phyloP scores from a whole-genome alignment of 192 early-diverging fungal genomes.

The Coemansia javaensis region DNA sequence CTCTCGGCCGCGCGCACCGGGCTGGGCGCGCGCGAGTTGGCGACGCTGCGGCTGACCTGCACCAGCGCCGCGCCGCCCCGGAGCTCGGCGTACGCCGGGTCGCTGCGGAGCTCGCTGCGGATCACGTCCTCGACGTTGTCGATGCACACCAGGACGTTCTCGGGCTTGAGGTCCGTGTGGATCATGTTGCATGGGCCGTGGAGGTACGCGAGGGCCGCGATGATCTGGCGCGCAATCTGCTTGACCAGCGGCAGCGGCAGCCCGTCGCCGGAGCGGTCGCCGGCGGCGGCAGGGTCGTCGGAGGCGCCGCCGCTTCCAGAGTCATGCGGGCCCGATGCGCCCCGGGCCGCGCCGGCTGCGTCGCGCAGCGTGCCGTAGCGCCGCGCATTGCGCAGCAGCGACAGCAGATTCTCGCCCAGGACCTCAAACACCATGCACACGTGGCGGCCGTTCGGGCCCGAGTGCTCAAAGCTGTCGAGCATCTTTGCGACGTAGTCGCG shows the following conservation, averaged over 20 bases:
- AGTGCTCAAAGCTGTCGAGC: conserved; percentile 86
- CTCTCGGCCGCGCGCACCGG: conserved; percentile 10
- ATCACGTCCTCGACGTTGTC: conserved; percentile 79
- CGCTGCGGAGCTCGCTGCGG: conserved; percentile 40
- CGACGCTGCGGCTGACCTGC: conserved; percentile 46
- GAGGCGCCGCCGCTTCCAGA: conserved; percentile 17
- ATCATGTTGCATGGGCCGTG: conserved; percentile 93
- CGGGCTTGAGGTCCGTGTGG: conserved; percentile 97
- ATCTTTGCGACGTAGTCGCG: conserved; percentile 73
- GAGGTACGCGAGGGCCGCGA: conserved; percentile 89
- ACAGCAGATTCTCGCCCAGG: conserved; percentile 89
- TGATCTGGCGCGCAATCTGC: conserved; percentile 84
- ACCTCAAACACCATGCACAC: conserved; percentile 99
- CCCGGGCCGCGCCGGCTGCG: conserved; percentile 16
- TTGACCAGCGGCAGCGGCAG: conserved; percentile 84
- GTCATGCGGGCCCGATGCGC: conserved; percentile 15
- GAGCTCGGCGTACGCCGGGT: conserved; percentile 1
- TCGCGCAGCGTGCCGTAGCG: conserved; percentile 37
- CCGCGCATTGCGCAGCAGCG: conserved; percentile 67
- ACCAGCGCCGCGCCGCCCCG: conserved; percentile 14
- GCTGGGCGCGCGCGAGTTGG: conserved; percentile 47
- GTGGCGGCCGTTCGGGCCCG: conserved; percentile 85
- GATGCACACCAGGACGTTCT: conserved; percentile 93
- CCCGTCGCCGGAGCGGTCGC: conserved; percentile 51
- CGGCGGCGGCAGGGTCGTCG: conserved; percentile 15